Conservation (phyloP, 257 asterid genomes). For the Oldenlandia corymbosa region DNA sequence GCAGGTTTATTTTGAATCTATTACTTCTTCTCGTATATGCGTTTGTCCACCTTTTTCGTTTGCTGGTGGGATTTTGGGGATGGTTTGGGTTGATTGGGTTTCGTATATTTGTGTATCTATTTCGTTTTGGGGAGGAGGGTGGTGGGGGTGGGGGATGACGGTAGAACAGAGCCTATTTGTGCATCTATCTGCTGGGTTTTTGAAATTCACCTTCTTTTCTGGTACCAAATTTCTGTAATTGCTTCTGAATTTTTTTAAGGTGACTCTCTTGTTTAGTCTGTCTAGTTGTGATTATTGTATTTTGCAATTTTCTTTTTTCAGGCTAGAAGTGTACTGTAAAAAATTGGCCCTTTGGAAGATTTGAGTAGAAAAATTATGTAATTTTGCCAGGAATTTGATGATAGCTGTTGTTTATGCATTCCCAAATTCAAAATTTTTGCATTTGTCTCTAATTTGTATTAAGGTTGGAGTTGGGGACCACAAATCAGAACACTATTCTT, state of each 20-base stretch:
- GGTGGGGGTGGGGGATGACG: background rate
- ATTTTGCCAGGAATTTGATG: too few species aligned
- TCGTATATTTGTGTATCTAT: background rate
- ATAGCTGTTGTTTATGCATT: background rate
- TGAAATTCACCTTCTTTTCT: background rate
- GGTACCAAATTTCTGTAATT: background rate
- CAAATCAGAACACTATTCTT: background rate
- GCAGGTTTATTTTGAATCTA: conserved; percentile 41
- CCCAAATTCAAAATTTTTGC: background rate
- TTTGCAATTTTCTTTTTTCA: too few species aligned
- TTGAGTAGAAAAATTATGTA: background rate
- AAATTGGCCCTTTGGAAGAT: background rate
- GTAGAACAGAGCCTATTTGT: background rate
- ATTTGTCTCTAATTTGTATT: background rate
- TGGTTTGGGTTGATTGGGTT: background rate
- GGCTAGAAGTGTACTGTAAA: too few species aligned
- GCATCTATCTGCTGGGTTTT: background rate
- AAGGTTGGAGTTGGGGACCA: conserved; percentile 5
- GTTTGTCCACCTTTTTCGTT: background rate
- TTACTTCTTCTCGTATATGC: background rate
- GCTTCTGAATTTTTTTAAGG: background rate
- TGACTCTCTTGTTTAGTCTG: background rate
- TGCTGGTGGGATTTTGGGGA: background rate
- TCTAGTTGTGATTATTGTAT: background rate
- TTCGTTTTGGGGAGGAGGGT: background rate